phyloP scores from a whole-genome alignment of 805 yeast species.

The Kodamaea hsintzibuensis region DNA sequence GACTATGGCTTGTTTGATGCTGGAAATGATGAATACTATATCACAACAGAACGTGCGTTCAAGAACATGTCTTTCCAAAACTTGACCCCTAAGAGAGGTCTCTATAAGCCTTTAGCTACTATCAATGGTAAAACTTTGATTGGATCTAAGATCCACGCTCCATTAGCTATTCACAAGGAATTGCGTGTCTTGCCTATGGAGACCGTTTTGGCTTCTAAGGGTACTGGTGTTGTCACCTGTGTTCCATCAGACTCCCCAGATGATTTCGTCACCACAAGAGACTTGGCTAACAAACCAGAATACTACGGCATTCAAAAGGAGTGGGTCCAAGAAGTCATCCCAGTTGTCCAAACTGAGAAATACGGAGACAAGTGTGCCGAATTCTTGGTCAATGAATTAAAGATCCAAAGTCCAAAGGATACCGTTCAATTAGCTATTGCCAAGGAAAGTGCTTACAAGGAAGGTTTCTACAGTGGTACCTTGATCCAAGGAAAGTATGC shows the following conservation, averaged over 20 bases:
- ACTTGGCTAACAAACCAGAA: slow-evolving; percentile 85
- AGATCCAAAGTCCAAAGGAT: slow-evolving; percentile 95
- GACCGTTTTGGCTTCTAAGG: slow-evolving; percentile 89
- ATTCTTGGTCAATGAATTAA: slow-evolving; percentile 76
- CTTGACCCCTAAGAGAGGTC: slow-evolving; percentile 85
- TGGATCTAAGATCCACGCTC: slow-evolving; percentile 87
- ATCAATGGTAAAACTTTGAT: slow-evolving; percentile 73
- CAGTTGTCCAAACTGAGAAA: slow-evolving; percentile 76
- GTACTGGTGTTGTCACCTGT: slow-evolving; percentile 99
- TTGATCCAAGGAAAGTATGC: slow-evolving; percentile 78
- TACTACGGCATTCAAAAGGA: slow-evolving; percentile 80
- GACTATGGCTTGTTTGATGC: slow-evolving; percentile 89
- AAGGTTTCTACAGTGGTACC: slow-evolving; percentile 90
- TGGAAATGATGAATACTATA: slow-evolving; percentile 66
- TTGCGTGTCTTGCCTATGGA: slow-evolving; percentile 95
- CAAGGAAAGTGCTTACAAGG: slow-evolving; percentile 93
- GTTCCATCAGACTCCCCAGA: slow-evolving; percentile 99
- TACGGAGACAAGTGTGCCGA: slow-evolving; percentile 91
- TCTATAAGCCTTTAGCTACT: slow-evolving; percentile 56
- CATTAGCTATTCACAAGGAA: slow-evolving; percentile 67
- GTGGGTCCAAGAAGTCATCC: slow-evolving; percentile 80
- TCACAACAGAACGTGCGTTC: slow-evolving; percentile 93
- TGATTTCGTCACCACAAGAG: slow-evolving; percentile 85
- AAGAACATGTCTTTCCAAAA: slow-evolving; percentile 97
- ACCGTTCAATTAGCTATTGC: slow-evolving; percentile 83